Base-by-base conservation (phyloP, 2,329 filamentous ascomycete species). In the Apiospora kogelbergensis region DNA sequence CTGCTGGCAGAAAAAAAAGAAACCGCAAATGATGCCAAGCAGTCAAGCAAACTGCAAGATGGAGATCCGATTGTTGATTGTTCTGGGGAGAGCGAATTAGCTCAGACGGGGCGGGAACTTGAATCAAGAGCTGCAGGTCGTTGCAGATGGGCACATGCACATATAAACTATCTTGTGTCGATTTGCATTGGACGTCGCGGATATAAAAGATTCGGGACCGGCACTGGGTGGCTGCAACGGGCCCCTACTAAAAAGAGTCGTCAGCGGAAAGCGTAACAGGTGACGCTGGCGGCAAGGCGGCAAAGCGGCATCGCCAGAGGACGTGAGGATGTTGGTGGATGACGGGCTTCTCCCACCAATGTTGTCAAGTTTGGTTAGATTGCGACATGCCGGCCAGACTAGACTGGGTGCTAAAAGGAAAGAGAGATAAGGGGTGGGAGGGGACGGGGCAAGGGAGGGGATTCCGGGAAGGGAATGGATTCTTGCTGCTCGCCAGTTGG, bases 41-140 rank as follows among this genome's bases (percentile, higher is more conserved):
- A 42, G 40, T 42, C 40, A 42, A 42, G 40, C 17, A 42, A 15
- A 42, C 40, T 33, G 48, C 20, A 33, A n/a, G 53, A 37, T 22
- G 26, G 53, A 13, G 10, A 26, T 17, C 15, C n/a, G 53, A 11
- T n/a, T n/a, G 17, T 20, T n/a, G 2, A 33, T 26, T 60, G 17
- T n/a, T 60, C 30, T 60, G 26, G 48, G 48, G 45, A n/a, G 37
- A 30, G 6, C 7, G 37, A 37, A 33, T 60, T 60, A n/a, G 53
- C 53, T 60, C 53, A 60, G 53, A 37, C 9, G 30, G 17, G 53
- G 53, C 53, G 53, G 53, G 53, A 60, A 60, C 53, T n/a, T 60
- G 53, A 60, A 60, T 60, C 53, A 60, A 60, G 53, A 60, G 53
- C 53, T 60, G 53, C 53, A 60, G 53, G 22, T 60, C 1, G 30